Conservation (phyloP, 345 rosid genomes). For the Firmiana major region DNA sequence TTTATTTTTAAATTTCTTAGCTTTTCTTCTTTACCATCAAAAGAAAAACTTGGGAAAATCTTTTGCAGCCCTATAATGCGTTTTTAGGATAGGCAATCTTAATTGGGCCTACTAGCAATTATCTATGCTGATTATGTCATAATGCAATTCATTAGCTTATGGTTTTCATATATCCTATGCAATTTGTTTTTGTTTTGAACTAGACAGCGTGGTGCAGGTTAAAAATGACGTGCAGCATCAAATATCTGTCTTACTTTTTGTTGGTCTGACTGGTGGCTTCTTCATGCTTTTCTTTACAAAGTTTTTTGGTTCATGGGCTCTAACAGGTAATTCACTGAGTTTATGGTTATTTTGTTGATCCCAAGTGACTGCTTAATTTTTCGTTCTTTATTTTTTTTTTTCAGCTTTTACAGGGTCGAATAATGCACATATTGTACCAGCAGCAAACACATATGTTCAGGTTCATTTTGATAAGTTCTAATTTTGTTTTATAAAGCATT, state of each 20-base stretch:
- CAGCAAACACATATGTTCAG: constrained; percentile 87
- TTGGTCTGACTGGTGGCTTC: constrained; percentile 68
- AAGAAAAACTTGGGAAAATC: background rate
- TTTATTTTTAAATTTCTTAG: too few species aligned
- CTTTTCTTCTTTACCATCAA: background rate
- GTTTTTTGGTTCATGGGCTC: constrained; percentile 64
- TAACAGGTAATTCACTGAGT: constrained; percentile 47
- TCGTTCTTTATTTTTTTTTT: background rate
- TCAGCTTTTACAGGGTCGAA: constrained; percentile 80
- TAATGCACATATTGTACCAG: constrained; percentile 68
- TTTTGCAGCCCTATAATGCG: background rate
- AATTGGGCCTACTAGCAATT: background rate
- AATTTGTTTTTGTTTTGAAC: constrained; percentile 15
- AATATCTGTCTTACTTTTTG: constrained; percentile 69
- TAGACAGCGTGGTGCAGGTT: constrained; percentile 49
- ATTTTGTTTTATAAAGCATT: too few species aligned
- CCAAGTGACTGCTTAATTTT: background rate
- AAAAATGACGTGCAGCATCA: constrained; percentile 81
- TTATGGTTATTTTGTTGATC: background rate
- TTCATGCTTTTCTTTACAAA: constrained; percentile 66
- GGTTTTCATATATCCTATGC: background rate
- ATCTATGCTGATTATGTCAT: background rate
- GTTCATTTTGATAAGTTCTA: constrained; percentile 24
- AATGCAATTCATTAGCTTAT: background rate
- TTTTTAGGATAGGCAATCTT: background rate